Conservation (phyloP, 805 yeast species). For the Kuraishia piskuri region DNA sequence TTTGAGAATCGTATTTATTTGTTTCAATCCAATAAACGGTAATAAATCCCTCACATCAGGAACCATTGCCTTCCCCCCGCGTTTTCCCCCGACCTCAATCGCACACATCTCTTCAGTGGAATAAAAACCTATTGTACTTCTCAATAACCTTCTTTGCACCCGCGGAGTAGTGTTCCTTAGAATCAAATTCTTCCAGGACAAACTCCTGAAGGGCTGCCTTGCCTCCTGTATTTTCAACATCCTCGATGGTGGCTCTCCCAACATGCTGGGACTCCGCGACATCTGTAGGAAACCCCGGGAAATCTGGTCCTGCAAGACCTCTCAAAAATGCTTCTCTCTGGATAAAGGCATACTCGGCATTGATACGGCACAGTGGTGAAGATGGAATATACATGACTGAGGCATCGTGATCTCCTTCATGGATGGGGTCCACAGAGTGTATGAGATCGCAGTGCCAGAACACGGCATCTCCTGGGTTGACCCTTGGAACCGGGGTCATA, state of each 20-base stretch:
- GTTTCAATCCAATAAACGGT: no score
- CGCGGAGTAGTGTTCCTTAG: conserved; percentile 4
- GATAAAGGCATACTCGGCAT: conserved; percentile 10
- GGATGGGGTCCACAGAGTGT: conserved; percentile 31
- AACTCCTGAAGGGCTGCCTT: conserved; percentile 12
- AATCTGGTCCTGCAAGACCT: conserved; percentile 19
- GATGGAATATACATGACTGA: conserved; percentile 30
- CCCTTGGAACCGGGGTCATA: conserved; percentile 27
- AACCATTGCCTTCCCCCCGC: no score
- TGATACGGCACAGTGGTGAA: conserved; percentile 19
- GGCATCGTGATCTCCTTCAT: conserved; percentile 25
- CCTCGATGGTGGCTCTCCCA: conserved; percentile 14
- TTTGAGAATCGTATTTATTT: no score
- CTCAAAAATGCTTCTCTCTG: conserved; percentile 15
- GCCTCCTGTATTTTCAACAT: conserved; percentile 14
- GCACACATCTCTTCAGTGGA: not conserved
- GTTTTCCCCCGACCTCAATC: no score
- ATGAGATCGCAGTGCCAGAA: conserved; percentile 34
- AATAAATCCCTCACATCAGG: no score
- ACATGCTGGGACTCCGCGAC: conserved; percentile 16
- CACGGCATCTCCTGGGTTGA: conserved; percentile 33
- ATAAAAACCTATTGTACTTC: conserved; percentile 5
- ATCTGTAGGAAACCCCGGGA: conserved; percentile 18
- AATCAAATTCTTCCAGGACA: conserved; percentile 12
- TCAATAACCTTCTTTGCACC: conserved; percentile 8